Base-by-base conservation (phyloP, 306 rosid species). In the Lathyrus oleraceus region DNA sequence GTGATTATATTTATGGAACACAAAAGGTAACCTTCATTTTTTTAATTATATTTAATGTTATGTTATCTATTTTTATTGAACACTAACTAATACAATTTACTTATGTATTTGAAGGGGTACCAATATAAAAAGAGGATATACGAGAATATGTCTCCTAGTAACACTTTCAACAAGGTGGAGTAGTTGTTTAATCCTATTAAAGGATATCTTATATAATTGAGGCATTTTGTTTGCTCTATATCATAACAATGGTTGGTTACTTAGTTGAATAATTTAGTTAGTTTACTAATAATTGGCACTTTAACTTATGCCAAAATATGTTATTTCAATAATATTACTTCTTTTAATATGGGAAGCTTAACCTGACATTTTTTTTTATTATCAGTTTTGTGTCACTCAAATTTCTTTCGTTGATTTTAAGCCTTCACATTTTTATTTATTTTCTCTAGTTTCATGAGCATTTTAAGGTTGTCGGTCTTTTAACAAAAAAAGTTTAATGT, bases 1-100 rank as follows among this genome's bases (percentile, higher is more conserved):
- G 91, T 69, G 97, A 91, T 78, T 89, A 72, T 79, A 84, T 88
- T 73, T 88, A 91, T 76, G 88, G 96, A 63, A 88, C 97, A 39
- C 65, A 87, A 71, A 91, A 91, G 89, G 97, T 91, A 74, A 15
- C 4, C 20, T 16, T 63, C 20, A 10, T n/a, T 49, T 5, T 12
- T 72, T 21, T 21, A 36, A 21, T 12, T 54, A 5, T 57, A 57
- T 19, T 23, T n/a, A 2, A 49, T 14, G 10, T 45, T 16, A 8
- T 1, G n/a, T 25, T 56, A 14, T 63, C 0, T 14, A 23, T 59
- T 30, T 32, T 6, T 15, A 15, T 4, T 12, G 8, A 16, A 49
- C 10, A 2, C 56, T 49, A 17, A 21, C 25, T 8, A 16, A 8
- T 2, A 2, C 21, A 47, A 2, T 17, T 11, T 44, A 6, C 15